These are phyloP conservation scores for Postia placenta DNA, from an alignment of 768 basidiomycete genomes.

Conservation along the genomic window DNA sequence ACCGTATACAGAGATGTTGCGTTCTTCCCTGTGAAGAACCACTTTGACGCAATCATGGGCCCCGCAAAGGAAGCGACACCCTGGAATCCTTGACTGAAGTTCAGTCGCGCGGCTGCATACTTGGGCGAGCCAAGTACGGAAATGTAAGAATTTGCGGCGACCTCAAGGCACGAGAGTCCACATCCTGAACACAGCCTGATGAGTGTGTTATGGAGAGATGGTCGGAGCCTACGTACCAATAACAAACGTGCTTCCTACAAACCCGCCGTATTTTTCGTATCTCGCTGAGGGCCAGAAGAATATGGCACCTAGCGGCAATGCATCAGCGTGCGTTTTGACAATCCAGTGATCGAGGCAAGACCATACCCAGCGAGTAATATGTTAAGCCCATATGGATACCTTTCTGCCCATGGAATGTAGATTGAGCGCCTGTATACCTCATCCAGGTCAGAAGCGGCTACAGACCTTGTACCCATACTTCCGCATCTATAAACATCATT, in stretches of 20 bases:
- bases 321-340: not conserved
- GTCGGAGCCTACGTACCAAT: slow-evolving; percentile 37
- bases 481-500: slow-evolving; percentile 39
- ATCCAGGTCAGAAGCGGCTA: not conserved
- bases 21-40: slow-evolving; percentile 68
- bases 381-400: slow-evolving; percentile 59
- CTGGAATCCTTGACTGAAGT: slow-evolving; percentile 78
- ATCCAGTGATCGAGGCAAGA: not conserved
- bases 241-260: slow-evolving; percentile 69
- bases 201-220: not conserved
- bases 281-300: slow-evolving; percentile 78
- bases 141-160: slow-evolving; percentile 79
- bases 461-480: slow-evolving; percentile 59
- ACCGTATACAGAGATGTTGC: slow-evolving; percentile 56
- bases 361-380: slow-evolving; percentile 49
- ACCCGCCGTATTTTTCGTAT: slow-evolving; percentile 62
- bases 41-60: slow-evolving; percentile 68
- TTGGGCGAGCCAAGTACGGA: slow-evolving; percentile 60
- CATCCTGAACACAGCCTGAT: slow-evolving; percentile 37
- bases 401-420: slow-evolving; percentile 27
- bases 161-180: slow-evolving; percentile 62
- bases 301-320: slow-evolving; percentile 45
- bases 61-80: slow-evolving; percentile 70
- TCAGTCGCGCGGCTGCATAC: slow-evolving; percentile 69
- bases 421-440: slow-evolving; percentile 1